Conservation (phyloP, 163 green algal species). For the Prototheca wickerhamii region DNA sequence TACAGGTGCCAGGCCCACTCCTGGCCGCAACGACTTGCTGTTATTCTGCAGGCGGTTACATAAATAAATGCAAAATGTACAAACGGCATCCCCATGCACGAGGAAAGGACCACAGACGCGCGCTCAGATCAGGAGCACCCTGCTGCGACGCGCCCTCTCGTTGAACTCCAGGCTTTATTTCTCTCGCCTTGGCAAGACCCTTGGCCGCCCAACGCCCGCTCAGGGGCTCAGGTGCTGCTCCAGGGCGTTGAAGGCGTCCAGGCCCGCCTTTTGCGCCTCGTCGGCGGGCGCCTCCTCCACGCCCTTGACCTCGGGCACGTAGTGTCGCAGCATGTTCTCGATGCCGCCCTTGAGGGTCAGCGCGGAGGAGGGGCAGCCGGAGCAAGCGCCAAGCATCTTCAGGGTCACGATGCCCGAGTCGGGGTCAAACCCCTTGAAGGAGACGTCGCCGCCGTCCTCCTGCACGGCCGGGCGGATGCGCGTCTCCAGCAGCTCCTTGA, state of each 20-base stretch:
- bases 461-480: conserved; percentile 90
- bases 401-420: conserved; percentile 74
- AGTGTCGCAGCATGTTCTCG: conserved; percentile 99
- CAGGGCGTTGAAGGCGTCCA: conserved; percentile 63
- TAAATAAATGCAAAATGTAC: too few relatives aligned
- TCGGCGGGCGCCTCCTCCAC: conserved; percentile 75
- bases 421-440: conserved; percentile 79
- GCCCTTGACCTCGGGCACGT: conserved; percentile 84
- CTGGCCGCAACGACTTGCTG: too few relatives aligned
- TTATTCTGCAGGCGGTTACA: too few relatives aligned
- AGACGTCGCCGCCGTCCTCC: conserved; percentile 96
- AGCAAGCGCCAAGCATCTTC: conserved; percentile 73
- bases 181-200: not conserved
- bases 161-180: too few relatives aligned
- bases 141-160: too few relatives aligned
- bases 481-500: conserved; percentile 99
- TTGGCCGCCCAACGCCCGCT: not conserved
- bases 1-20: too few relatives aligned
- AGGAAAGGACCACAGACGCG: too few relatives aligned
- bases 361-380: conserved; percentile 85
- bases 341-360: conserved; percentile 97
- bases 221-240: conserved; percentile 49
- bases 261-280: conserved; percentile 55
- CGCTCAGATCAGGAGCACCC: too few relatives aligned
- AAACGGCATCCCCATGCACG: too few relatives aligned